Conservation (phyloP, 1,284 basidiomycete species). For the Erythrobasidium hasegawianum region DNA sequence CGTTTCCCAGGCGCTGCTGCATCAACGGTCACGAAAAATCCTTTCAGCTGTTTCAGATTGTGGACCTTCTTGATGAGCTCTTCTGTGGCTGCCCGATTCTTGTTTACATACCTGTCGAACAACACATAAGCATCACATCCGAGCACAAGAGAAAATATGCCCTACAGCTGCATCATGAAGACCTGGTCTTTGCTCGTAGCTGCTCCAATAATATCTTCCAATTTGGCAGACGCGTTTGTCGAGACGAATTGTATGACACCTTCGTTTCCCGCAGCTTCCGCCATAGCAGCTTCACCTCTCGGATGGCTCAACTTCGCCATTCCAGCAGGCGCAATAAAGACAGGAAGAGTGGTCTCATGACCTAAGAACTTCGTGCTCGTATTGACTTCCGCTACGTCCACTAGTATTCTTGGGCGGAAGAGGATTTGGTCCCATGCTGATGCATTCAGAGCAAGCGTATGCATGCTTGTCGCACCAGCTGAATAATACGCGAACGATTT, state of each 20-base stretch:
- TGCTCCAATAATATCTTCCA: slow-evolving; percentile 47
- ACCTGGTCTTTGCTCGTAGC: slow-evolving; percentile 43
- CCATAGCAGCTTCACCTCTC: slow-evolving; percentile 27
- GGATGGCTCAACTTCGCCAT: not conserved
- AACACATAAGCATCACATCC: not conserved
- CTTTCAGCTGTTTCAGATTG: slow-evolving; percentile 47
- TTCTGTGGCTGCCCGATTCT: slow-evolving; percentile 49
- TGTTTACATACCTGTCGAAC: not conserved
- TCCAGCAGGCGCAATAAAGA: slow-evolving; percentile 14
- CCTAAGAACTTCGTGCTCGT: slow-evolving; percentile 67
- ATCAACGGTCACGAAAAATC: slow-evolving; percentile 52
- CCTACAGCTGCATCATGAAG: slow-evolving; percentile 53
- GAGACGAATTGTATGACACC: slow-evolving; percentile 51
- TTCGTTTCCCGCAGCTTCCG: slow-evolving; percentile 48
- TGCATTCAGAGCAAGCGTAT: slow-evolving; percentile 68
- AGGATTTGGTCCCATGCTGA: slow-evolving; percentile 76
- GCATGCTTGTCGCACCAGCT: slow-evolving; percentile 1
- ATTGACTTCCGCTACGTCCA: slow-evolving; percentile 75
- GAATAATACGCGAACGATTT: slow-evolving; percentile 5
- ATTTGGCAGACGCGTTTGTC: slow-evolving; percentile 50
- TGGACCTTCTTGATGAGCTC: slow-evolving; percentile 47
- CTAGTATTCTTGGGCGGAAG: slow-evolving; percentile 84
- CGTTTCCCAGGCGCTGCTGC: slow-evolving; percentile 51
- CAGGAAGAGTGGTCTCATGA: not conserved
- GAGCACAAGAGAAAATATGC: slow-evolving; percentile 39